phyloP scores from a whole-genome alignment of 176 grass and related monocot species.

The Aechmea fasciata region DNA sequence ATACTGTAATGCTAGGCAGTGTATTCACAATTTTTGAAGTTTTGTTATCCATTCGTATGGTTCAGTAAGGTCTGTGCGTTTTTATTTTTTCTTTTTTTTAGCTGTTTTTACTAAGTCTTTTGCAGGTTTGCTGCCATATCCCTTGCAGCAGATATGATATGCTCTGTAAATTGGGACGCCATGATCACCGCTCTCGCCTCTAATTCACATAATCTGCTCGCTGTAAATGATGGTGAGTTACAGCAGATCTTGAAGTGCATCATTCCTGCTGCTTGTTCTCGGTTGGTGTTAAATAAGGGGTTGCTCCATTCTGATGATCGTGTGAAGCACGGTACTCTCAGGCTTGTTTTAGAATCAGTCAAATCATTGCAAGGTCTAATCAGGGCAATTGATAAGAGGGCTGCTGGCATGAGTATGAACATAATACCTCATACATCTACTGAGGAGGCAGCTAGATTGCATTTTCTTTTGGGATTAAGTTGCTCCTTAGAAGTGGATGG shows the following conservation, averaged over 20 bases:
- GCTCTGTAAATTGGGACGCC: conserved; percentile 37
- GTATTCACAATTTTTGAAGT: too few relatives aligned
- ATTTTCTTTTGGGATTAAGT: conserved; percentile 31
- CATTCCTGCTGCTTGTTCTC: conserved; percentile 49
- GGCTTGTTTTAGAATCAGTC: conserved; percentile 65
- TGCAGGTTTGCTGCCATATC: conserved; percentile 75
- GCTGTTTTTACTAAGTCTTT: conserved; percentile 23
- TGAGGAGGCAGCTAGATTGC: conserved; percentile 19
- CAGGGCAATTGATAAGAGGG: conserved; percentile 32
- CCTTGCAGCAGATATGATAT: conserved; percentile 73
- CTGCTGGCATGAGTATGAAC: conserved; percentile 12
- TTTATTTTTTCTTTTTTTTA: conserved; percentile 9
- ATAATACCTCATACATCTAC: conserved; percentile 17
- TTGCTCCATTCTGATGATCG: conserved; percentile 78
- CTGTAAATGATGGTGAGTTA: conserved; percentile 45
- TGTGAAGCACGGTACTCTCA: conserved; percentile 77
- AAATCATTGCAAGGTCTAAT: conserved; percentile 47
- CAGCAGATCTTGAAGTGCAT: conserved; percentile 67
- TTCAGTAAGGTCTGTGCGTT: too few relatives aligned
- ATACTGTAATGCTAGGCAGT: too few relatives aligned
- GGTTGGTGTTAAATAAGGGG: conserved; percentile 73
- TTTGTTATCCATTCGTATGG: too few relatives aligned
- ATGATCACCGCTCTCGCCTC: conserved; percentile 35
- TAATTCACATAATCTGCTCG: conserved; percentile 30
- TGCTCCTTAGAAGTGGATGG: conserved; percentile 30